Conservation (phyloP, 208 protist genomes). For the Leishmania amazonensis region DNA sequence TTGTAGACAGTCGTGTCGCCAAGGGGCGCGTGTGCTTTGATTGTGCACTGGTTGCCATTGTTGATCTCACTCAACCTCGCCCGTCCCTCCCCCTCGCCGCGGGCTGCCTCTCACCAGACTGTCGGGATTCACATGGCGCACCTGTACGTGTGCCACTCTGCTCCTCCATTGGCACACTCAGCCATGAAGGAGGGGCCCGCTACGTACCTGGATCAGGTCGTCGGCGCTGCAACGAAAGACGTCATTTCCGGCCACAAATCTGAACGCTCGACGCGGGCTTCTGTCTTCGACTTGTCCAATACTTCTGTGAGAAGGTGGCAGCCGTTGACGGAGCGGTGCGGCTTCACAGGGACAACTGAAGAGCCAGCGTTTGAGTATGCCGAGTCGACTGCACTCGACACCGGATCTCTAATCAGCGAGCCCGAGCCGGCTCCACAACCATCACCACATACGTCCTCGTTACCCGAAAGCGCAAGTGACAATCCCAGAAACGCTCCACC, state of each 20-base stretch:
- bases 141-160: constrained; percentile 12
- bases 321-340: constrained; percentile 7
- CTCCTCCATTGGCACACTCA: constrained; percentile 10
- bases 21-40: not conserved
- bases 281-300: not conserved
- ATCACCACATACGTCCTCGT: too few species aligned
- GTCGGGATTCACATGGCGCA: constrained; percentile 16
- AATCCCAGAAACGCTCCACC: not conserved
- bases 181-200: not conserved
- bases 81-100: not conserved
- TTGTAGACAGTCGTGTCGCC: not conserved
- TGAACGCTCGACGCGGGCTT: not conserved
- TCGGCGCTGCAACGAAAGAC: not conserved
- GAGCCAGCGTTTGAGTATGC: not conserved
- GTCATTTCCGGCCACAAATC: too few species aligned
- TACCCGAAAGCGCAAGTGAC: not conserved
- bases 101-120: not conserved
- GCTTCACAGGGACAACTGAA: not conserved
- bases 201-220: constrained; percentile 22
- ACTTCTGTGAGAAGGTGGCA: not conserved
- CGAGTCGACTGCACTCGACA: not conserved
- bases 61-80: not conserved
- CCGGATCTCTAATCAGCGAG: not conserved
- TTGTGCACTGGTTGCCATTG: too few species aligned
- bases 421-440: not conserved